Base-by-base conservation (phyloP, 2,329 filamentous ascomycete species). In the Colletotrichum sublineola region DNA sequence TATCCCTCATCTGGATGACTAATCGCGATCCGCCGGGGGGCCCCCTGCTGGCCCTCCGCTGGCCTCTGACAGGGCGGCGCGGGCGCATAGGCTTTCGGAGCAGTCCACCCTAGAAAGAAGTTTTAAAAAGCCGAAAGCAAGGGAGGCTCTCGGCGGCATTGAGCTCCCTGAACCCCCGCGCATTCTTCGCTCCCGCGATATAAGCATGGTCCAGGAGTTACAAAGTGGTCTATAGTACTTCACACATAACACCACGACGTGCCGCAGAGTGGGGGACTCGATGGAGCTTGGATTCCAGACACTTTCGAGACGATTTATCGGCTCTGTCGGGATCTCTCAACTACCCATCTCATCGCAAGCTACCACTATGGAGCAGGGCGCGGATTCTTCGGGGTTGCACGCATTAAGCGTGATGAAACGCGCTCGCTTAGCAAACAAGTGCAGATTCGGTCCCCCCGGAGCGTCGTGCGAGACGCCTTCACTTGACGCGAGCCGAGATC, bases 401-500 rank as follows among this genome's bases (percentile, higher is more conserved):
- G 66, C 12, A 60, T 70, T 52, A 73, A 64, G 38, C 70, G 62
- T 38, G 65, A 69, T 42, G 73, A 69, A 65, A 24, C 33, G 36
- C 69, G 50, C 29, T 65, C 69, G 31, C 24, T 50, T 2, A 67
- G 69, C 36, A n/a, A 46, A 14, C 7, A 44, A 1, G 6, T 44
- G 18, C 56, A 69, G 20, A 29, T 69, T 62, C 4, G 48, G 53
- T 20, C 55, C 44, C 0, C 60, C 64, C 6, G 61, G 24, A 24
- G 68, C 36, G 55, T 74, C 3, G 24, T 6, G 12, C 72, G 72
- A 3, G 42, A n/a, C 44, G 69, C 69, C 29, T 69, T 33, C 15
- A 65, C 24, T 29, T 69, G 56, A 69, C 73, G 55, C 69, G 73
- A 69, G 63, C 72, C 55, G 58, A 63, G 40, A 58, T 52, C 29